Evolutionary conservation across 1,139 yeast genomes (phyloP).

Genomic region (Hansenula lynferdii): DNA sequence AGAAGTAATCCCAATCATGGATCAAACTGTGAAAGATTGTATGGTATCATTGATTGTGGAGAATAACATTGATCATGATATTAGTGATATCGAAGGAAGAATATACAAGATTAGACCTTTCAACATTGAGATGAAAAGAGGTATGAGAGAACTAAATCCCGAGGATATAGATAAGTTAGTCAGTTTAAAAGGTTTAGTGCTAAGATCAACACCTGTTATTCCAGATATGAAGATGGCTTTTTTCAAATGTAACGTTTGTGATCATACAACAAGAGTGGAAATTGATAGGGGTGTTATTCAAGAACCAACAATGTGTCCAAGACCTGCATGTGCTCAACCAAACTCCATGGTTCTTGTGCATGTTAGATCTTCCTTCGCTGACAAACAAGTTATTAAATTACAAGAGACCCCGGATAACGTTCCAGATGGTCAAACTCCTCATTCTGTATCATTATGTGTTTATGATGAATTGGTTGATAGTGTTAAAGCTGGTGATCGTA

Average conservation of each 20-base stretch:
- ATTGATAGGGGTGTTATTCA: slow-evolving; percentile 92
- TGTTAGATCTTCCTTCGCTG: slow-evolving; percentile 89
- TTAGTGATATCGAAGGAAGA: slow-evolving; percentile 64
- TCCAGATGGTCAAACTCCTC: slow-evolving; percentile 99
- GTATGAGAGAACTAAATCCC: slow-evolving; percentile 95
- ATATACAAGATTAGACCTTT: slow-evolving; percentile 87
- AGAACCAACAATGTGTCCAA: slow-evolving; percentile 90
- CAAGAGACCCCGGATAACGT: slow-evolving; percentile 98
- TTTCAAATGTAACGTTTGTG: slow-evolving; percentile 93
- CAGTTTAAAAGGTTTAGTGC: slow-evolving; percentile 83
- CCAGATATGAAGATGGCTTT: slow-evolving; percentile 99
- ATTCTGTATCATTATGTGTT: slow-evolving; percentile 87
- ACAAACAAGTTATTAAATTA: slow-evolving; percentile 86
- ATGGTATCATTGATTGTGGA: slow-evolving; percentile 76
- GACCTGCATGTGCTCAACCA: slow-evolving; percentile 78
- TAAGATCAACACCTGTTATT: slow-evolving; percentile 84
- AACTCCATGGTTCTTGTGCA: slow-evolving; percentile 91
- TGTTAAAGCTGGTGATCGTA: slow-evolving; percentile 94
- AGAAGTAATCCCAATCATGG: slow-evolving; percentile 97
- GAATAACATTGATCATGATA: slow-evolving; percentile 33
- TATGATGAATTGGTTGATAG: slow-evolving; percentile 95
- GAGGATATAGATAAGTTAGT: slow-evolving; percentile 93
- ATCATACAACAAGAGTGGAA: slow-evolving; percentile 86
- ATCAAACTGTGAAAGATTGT: slow-evolving; percentile 88
- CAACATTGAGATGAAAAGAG: slow-evolving; percentile 63